Base-by-base conservation (phyloP, 75 land plant species). In the Larix kaempferi region DNA sequence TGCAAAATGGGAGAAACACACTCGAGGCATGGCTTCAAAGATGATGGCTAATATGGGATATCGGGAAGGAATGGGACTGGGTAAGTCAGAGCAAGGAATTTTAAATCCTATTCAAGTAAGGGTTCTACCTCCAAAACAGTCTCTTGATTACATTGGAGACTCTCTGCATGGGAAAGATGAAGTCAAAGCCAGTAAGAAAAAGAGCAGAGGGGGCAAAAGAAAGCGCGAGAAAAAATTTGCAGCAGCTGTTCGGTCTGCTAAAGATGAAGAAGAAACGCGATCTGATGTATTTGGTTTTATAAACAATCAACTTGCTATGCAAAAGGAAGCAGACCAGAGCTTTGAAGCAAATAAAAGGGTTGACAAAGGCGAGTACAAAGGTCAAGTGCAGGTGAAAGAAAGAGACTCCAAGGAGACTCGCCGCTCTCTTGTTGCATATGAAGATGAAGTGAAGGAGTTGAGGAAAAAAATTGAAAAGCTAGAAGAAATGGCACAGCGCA, bases 11-110 rank as follows among this genome's bases (percentile, higher is more conserved):
- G 99, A 98, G 80, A 87, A 87, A 80, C 99, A 98, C 84, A 98
- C 99, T 23, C 78, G 99, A 13, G 99, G 99, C 29, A 90, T 95
- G 67, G 99, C 99, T 62, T 98, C 99, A 21, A 95, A 93, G 74
- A 95, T 98, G 95, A 98, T 98, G 99, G 93, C 92, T 19, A 90
- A 79, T 77, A 98, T 98, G 99, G 99, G 99, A 49, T 98, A 91
- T 76, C 82, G 88, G 22, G 91, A 98, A 86, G 99, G 99, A 33
- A 95, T 88, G 95, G 99, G 99, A 16, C 76, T 98, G 26, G 99
- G 99, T 49, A 87, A 65, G 57, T 76, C 88, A 41, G 98, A 95
- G 2, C 99, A 98, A 76, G 99, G 99, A 33, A 89, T 91, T 29
- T 74, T 93, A 10, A 63, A 90, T 62, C 98, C 99, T 2, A 56